A percentile compares a stretch with the other conserved stretches of the same genome.
Conservation (phyloP, 1,139 yeast species). For the Taphrina wiesneri region DNA sequence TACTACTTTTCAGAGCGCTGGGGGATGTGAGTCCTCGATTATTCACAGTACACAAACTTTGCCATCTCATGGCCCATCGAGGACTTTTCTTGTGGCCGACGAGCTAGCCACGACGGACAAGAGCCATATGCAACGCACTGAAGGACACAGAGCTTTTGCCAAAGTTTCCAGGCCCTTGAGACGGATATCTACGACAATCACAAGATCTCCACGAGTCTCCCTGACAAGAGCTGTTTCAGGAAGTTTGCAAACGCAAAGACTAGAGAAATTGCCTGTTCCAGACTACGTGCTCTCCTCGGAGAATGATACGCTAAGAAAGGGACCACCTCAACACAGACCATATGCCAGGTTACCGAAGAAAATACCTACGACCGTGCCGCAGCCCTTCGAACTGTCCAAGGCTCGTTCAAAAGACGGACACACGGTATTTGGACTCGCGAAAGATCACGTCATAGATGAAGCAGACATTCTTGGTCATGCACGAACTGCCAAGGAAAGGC, state of each 20-base stretch:
- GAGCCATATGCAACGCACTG: not conserved
- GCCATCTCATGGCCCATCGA: too few relatives aligned
- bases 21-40: too few relatives aligned
- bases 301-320: not conserved
- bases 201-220: conserved; percentile 1
- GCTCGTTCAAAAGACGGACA: not conserved
- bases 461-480: not conserved
- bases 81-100: not conserved
- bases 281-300: not conserved
- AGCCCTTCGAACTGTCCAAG: conserved; percentile 1
- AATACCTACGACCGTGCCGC: not conserved
- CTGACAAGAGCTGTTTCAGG: conserved; percentile 8
- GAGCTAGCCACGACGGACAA: not conserved
- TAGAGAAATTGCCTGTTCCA: conserved; percentile 4
- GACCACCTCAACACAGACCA: not conserved
- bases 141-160: not conserved
- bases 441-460: not conserved
- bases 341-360: not conserved
- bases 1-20: too few relatives aligned
- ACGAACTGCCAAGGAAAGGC: not conserved
- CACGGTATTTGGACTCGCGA: not conserved
- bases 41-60: too few relatives aligned
- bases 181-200: not conserved
- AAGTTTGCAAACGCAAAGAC: not conserved
- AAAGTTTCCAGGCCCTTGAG: not conserved